Base-by-base conservation (phyloP, 108 stramenopile species). In the Pseudonitzschia multiseries region DNA sequence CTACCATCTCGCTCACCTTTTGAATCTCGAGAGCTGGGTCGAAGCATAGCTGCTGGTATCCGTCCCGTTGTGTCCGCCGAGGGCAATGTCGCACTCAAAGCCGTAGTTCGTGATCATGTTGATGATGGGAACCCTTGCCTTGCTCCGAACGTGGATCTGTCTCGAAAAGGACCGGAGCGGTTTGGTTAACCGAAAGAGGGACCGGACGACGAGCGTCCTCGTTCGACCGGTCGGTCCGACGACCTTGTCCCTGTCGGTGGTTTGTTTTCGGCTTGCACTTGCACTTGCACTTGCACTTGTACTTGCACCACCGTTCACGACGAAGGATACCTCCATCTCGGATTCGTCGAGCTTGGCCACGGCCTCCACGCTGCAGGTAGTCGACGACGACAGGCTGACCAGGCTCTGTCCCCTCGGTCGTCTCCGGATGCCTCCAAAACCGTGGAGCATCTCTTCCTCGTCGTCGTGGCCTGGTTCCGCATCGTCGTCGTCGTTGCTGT, bases 61-160 rank as follows among this genome's bases (percentile, higher is more conserved):
- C 8, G 84, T 72, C 28, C 90, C 90, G 77, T 89, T 90, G 70
- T 88, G 88, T 1, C 93, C 93, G 21, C 90, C 93, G 41, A 94
- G 79, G 10, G 87, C 87, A 68, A 94, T 84, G 65, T 94, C 93
- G 31, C 84, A 83, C 77, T 94, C 93, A 67, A 88, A 88, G 3
- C 93, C 93, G 24, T 79, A 80, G 12, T 73, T 54, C 4, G 89
- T 86, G 42, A 64, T 70, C 76, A 89, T 86, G 46, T 88, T 88
- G 20, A 94, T 75, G 57, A 94, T 94, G n/a, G 93, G 89, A 56
- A 94, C 93, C 76, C 82, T 72, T 77, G 81, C 65, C 21, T 67
- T 44, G 22, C 48, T 67, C 13, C 65, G 65, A 4, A 67, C 65
- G 21, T 67, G 42, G 43, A 33, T 54, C 32, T 26, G 28, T 8